These are phyloP conservation scores for Knufia fluminis DNA, from an alignment of 2,329 filamentous ascomycete genomes.

Conservation along the genomic window DNA sequence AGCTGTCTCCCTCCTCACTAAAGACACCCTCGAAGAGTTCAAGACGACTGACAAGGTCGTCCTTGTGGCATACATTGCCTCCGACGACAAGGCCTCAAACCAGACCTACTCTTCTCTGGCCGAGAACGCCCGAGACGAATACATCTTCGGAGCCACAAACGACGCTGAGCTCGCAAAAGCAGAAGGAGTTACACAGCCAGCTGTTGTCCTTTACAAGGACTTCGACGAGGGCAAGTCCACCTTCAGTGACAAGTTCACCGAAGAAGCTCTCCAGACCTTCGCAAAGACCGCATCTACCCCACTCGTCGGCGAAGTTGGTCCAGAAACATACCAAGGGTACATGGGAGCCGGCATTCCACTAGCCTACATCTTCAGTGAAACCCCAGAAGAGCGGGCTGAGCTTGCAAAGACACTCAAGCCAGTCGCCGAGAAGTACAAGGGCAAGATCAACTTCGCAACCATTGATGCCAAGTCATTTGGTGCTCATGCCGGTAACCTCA, in stretches of 20 bases:
- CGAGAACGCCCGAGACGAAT: conserved; percentile 73
- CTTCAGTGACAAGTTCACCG: conserved; percentile 73
- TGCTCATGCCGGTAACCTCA: conserved; percentile 91
- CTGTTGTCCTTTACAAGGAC: conserved; percentile 89
- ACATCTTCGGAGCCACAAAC: conserved; percentile 81
- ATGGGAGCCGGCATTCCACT: conserved; percentile 88
- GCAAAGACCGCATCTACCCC: conserved; percentile 78
- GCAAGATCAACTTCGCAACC: conserved; percentile 92
- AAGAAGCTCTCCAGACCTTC: conserved; percentile 71
- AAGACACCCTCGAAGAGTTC: conserved; percentile 84
- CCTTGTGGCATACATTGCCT: conserved; percentile 75
- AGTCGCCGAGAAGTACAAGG: conserved; percentile 83
- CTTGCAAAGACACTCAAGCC: conserved; percentile 71
- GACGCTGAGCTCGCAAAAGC: conserved; percentile 78
- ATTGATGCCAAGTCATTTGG: conserved; percentile 93
- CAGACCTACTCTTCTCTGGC: conserved; percentile 68
- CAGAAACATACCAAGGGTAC: conserved; percentile 92
- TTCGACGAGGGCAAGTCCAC: conserved; percentile 93
- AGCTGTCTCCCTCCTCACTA: conserved; percentile 72
- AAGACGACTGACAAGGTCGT: conserved; percentile 98
- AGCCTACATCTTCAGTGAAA: conserved; percentile 96
- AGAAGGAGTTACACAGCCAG: conserved; percentile 78
- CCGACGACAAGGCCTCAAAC: conserved; percentile 73
- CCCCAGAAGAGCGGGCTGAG: conserved; percentile 73
- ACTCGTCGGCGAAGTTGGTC: conserved; percentile 88